A percentile compares a stretch with the other conserved stretches of the same genome.
These are phyloP conservation scores for Helianthus tuberosus DNA, from an alignment of 129 eudicot genomes.

Conservation along the genomic window DNA sequence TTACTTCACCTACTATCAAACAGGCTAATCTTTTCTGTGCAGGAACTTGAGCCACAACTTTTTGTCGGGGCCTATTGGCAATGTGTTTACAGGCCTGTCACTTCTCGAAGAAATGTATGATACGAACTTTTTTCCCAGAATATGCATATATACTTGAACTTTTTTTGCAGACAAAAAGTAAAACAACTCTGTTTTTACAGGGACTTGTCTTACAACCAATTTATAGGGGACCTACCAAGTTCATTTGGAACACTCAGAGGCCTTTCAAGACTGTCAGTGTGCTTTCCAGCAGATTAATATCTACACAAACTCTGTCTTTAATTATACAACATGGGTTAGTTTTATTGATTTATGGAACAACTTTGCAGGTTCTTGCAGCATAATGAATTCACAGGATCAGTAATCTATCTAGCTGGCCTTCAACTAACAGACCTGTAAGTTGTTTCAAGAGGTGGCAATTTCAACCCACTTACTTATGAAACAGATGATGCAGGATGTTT, in stretches of 20 bases:
- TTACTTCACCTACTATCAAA: slow-evolving; percentile 18
- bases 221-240: slow-evolving; percentile 82
- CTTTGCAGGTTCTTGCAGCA: slow-evolving; percentile 75
- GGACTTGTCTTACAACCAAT: slow-evolving; percentile 86
- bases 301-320: neutral
- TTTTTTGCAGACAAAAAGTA: slow-evolving; percentile 1
- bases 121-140: slow-evolving; percentile 15
- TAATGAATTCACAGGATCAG: slow-evolving; percentile 89
- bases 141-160: slow-evolving; percentile 12
- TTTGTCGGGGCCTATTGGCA: slow-evolving; percentile 73
- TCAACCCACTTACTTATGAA: neutral
- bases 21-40: slow-evolving; percentile 35
- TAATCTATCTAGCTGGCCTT: slow-evolving; percentile 64
- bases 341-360: slow-evolving; percentile 5
- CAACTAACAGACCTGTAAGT: slow-evolving; percentile 80
- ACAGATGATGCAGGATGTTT: neutral
- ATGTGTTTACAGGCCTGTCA: slow-evolving; percentile 67
- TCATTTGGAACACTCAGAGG: slow-evolving; percentile 62
- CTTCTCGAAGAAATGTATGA: slow-evolving; percentile 71
- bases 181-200: slow-evolving; percentile 40
- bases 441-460: neutral
- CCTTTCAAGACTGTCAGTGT: slow-evolving; percentile 73
- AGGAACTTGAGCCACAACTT: slow-evolving; percentile 92
- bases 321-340: neutral
- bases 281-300: slow-evolving; percentile 9